Base-by-base conservation (phyloP, 805 yeast species). In the Zygotorulaspora danielsina region DNA sequence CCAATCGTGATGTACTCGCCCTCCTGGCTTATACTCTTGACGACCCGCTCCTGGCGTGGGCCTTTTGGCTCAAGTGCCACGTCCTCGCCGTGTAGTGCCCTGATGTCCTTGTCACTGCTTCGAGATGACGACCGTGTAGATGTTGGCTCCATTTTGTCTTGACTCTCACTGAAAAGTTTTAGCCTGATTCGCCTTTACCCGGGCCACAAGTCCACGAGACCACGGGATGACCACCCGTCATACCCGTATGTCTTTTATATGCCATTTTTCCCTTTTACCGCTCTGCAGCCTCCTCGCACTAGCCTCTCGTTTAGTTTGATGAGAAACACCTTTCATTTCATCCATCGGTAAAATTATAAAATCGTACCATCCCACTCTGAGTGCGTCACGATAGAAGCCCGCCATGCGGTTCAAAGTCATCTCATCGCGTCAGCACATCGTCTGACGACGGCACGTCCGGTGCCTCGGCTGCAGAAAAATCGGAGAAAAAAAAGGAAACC, bases 1-100 rank as follows among this genome's bases (percentile, higher is more conserved):
- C 73, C 75, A 36, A 70, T 49, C 41, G 65, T 69, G 32, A 70
- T 49, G 30, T 54, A 48, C 26, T 65, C 69, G 32, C 67, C 66
- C 34, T 63, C 55, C n/a, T 48, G 49, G 9, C 63, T 58, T 4
- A 56, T 44, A 24, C 45, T 39, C 13, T 55, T 50, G 8, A 49
- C 42, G 35, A 47, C 46, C 4, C 45, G 48, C 22, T 38, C 37
- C 17, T 35, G 12, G 10, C 16, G 15, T 10, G 38, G 33, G 17
- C 10, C 19, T 11, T 33, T 20, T 5, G 36, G 13, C 12, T 13
- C 36, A 6, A 62, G 11, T 84, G 84, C 32, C 10, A 17, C 24
- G n/a, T 19, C n/a, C 19, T 31, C 34, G n/a, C 24, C 34, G 12
- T 31, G 34, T 6, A 31, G 3, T 19, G n/a, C 24, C 19, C 34